A percentile compares a stretch with the other conserved stretches of the same genome.
Conservation (phyloP, 306 rosid species). For the Casuarina glauca region DNA sequence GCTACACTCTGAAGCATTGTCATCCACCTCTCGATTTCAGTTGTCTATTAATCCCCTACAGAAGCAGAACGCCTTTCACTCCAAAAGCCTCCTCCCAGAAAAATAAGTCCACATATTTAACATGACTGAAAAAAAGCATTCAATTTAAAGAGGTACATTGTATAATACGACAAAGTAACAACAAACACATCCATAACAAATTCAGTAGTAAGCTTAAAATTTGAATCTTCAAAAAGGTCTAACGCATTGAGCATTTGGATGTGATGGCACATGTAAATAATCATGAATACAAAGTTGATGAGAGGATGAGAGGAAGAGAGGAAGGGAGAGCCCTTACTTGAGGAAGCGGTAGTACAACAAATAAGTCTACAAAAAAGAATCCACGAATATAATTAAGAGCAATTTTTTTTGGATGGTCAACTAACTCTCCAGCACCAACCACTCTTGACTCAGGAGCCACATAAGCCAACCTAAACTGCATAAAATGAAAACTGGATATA, state of each 20-base stretch:
- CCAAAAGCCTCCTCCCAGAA: not conserved
- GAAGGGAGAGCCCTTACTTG: slow-evolving; percentile 47
- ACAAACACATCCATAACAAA: not conserved
- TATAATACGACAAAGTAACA: not conserved
- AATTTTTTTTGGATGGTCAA: slow-evolving; percentile 73
- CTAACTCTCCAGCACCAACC: slow-evolving; percentile 89
- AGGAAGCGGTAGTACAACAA: slow-evolving; percentile 75
- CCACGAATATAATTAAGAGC: slow-evolving; percentile 60
- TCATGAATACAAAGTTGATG: not conserved
- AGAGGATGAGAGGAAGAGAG: slow-evolving; percentile 2
- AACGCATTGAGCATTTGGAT: not conserved
- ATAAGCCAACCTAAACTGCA: slow-evolving; percentile 87
- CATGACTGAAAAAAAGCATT: no score
- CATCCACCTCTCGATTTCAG: not conserved
- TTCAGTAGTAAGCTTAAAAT: not conserved
- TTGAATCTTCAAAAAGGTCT: not conserved
- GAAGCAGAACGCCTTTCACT: not conserved
- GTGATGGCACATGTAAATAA: not conserved
- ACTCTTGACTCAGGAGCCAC: slow-evolving; percentile 81
- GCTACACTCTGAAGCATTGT: not conserved
- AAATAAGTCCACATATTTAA: not conserved
- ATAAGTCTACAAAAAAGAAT: slow-evolving; percentile 59
- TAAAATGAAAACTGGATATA: slow-evolving; percentile 17
- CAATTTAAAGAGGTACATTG: not conserved
- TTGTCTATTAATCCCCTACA: not conserved